Percentiles rank a stretch among this genome's conserved stretches.
Evolutionary conservation across 371 early-diverging fungal genomes (phyloP).

Genomic region (Rhizopus sp.): DNA sequence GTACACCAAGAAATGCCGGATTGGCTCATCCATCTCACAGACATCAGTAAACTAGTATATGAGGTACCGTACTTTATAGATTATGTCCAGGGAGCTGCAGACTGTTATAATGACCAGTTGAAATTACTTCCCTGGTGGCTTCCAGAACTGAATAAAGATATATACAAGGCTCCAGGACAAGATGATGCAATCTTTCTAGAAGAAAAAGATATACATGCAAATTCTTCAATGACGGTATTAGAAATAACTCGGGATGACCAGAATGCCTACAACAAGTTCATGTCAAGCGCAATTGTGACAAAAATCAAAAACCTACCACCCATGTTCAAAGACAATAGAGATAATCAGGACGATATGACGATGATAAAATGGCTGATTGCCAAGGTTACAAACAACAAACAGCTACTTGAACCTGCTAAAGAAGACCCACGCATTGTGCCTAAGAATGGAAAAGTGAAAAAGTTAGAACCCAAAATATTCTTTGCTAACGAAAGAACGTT

Average conservation of each 20-base stretch:
- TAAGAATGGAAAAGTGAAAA: conserved; percentile 44
- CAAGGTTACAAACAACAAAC: conserved; percentile 10
- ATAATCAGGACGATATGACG: conserved; percentile 3
- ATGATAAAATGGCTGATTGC: conserved; percentile 16
- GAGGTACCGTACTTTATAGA: conserved; percentile 97
- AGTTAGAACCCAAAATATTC: conserved; percentile 95
- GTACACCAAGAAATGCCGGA: conserved; percentile 75
- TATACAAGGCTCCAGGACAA: conserved; percentile 20
- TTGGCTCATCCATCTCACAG: conserved; percentile 88
- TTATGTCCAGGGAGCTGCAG: conserved; percentile 92
- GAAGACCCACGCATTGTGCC: conserved; percentile 16
- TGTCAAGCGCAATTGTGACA: conserved; percentile 1
- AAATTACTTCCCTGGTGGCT: conserved; percentile 94
- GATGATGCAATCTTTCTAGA: background rate
- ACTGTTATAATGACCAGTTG: conserved; percentile 78
- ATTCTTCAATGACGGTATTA: too few species aligned
- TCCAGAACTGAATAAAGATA: conserved; percentile 84
- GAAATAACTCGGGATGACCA: background rate
- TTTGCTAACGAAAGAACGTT: conserved; percentile 99
- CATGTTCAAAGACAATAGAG: too few species aligned
- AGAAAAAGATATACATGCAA: background rate
- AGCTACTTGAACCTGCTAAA: background rate
- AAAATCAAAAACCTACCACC: conserved; percentile 3
- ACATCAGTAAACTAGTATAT: conserved; percentile 79
- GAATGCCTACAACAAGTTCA: background rate